Conservation (phyloP, 371 early-diverging fungal species). For the Choanephora cucurbitarum region DNA sequence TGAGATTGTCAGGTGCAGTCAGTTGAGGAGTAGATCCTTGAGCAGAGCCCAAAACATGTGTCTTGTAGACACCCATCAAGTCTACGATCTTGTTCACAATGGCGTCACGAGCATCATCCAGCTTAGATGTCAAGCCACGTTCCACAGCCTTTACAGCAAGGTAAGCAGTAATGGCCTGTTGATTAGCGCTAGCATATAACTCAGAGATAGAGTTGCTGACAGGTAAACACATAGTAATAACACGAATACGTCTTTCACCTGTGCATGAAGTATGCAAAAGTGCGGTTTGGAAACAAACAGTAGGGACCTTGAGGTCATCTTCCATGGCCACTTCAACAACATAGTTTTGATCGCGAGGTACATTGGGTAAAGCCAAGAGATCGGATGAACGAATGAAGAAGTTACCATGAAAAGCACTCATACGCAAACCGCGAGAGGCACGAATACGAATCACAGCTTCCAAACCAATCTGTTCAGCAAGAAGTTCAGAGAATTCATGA, state of each 20-base stretch:
- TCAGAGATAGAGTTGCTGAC: constrained; percentile 81
- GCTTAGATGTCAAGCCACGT: constrained; percentile 78
- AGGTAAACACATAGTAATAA: constrained; percentile 91
- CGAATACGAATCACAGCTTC: constrained; percentile 97
- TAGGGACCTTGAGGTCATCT: constrained; percentile 76
- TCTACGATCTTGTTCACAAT: constrained; percentile 87
- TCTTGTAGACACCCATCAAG: constrained; percentile 85
- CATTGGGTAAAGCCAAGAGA: constrained; percentile 91
- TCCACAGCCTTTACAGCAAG: constrained; percentile 74
- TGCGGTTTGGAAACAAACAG: constrained; percentile 97
- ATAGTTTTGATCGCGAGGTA: constrained; percentile 93
- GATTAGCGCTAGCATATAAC: constrained; percentile 83
- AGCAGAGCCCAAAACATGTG: constrained; percentile 69
- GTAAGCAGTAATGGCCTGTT: constrained; percentile 79
- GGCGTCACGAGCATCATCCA: constrained; percentile 96
- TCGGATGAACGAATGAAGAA: constrained; percentile 97
- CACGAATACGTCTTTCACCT: constrained; percentile 94
- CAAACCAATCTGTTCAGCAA: constrained; percentile 85
- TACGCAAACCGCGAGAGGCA: constrained; percentile 84
- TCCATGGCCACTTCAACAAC: constrained; percentile 89
- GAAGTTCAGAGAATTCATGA: constrained; percentile 82
- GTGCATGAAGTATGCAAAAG: constrained; percentile 85
- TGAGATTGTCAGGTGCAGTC: constrained; percentile 82
- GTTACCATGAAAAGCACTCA: constrained; percentile 94
- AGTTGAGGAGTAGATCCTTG: constrained; percentile 82